These are phyloP conservation scores for Xerocomellus amylosporus DNA, from an alignment of 768 basidiomycete genomes.

Conservation along the genomic window DNA sequence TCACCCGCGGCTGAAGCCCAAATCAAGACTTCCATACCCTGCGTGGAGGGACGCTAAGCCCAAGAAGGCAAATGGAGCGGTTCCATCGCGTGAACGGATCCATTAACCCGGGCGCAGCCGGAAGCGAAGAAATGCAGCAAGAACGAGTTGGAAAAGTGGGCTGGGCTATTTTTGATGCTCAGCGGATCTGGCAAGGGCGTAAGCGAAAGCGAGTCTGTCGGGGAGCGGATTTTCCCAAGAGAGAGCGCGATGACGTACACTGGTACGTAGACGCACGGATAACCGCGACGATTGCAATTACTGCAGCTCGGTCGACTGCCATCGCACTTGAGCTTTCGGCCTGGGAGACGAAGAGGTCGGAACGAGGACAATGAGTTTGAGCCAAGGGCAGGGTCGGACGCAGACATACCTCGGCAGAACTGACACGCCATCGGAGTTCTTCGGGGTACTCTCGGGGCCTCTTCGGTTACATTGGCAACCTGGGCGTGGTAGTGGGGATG, in stretches of 20 bases:
- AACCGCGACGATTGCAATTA: slow-evolving; percentile 61
- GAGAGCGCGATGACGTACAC: slow-evolving; percentile 48
- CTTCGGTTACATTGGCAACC: slow-evolving; percentile 12
- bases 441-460: slow-evolving; percentile 33
- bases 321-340: slow-evolving; percentile 72
- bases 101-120: slow-evolving; percentile 13
- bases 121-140: slow-evolving; percentile 23
- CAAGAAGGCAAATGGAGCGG: slow-evolving; percentile 11
- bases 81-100: slow-evolving; percentile 23
- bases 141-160: slow-evolving; percentile 3
- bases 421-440: slow-evolving; percentile 70
- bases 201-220: slow-evolving; percentile 7
- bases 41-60: slow-evolving; percentile 1
- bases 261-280: slow-evolving; percentile 58
- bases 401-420: slow-evolving; percentile 59
- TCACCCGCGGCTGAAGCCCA: slow-evolving; percentile 6
- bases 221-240: slow-evolving; percentile 6
- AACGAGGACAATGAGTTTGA: background rate
- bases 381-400: background rate
- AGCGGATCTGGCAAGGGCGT: slow-evolving; percentile 20
- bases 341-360: slow-evolving; percentile 32
- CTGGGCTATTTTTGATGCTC: slow-evolving; percentile 33
- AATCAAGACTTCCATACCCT: slow-evolving; percentile 6
- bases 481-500: slow-evolving; percentile 12
- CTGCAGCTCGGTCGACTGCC: slow-evolving; percentile 59